Percentiles rank a stretch among this genome's conserved stretches.
phyloP scores from a whole-genome alignment of 345 rosid species.

The Gossypium sturtianum region DNA sequence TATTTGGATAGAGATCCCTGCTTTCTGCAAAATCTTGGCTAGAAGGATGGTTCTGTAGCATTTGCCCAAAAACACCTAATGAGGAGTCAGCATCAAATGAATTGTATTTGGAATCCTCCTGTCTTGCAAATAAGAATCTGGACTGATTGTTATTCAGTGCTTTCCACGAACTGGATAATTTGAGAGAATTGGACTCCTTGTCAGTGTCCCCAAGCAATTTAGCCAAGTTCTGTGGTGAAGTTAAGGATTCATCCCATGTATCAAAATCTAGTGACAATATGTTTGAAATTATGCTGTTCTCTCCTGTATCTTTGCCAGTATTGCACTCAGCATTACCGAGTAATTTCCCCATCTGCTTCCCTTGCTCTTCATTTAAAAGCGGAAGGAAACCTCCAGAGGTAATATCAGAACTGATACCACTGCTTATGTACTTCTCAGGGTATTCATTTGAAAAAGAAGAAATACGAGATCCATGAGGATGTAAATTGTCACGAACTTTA shows the following conservation, averaged over 20 bases:
- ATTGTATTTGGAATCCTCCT: conserved; percentile 50
- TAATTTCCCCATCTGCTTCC: conserved; percentile 21
- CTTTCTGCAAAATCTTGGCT: conserved; percentile 37
- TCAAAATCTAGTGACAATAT: conserved; percentile 73
- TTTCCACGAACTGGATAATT: conserved; percentile 42
- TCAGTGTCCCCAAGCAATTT: conserved; percentile 55
- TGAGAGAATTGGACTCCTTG: conserved; percentile 36
- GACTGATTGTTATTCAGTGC: conserved; percentile 60
- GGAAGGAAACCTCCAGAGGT: conserved; percentile 26
- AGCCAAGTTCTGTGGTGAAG: conserved; percentile 61
- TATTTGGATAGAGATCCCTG: conserved; percentile 38
- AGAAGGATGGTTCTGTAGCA: conserved; percentile 29
- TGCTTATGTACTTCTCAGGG: conserved; percentile 30
- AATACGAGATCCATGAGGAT: conserved; percentile 24
- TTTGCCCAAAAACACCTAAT: conserved; percentile 32
- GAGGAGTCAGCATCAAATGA: conserved; percentile 31
- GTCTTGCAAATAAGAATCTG: conserved; percentile 83
- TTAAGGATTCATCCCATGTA: conserved; percentile 72
- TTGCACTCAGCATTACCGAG: conserved; percentile 24
- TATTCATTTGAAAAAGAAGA: conserved; percentile 40
- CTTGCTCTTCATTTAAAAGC: conserved; percentile 30
- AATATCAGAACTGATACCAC: conserved; percentile 30
- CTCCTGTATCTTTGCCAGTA: conserved; percentile 36
- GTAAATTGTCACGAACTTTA: conserved; percentile 25
- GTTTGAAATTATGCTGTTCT: conserved; percentile 72